Evolutionary conservation across 139 green algal species (phyloP), one percentile per base, ranked within the genome.

Genomic region (Astrephomene gubernaculifera): DNA sequence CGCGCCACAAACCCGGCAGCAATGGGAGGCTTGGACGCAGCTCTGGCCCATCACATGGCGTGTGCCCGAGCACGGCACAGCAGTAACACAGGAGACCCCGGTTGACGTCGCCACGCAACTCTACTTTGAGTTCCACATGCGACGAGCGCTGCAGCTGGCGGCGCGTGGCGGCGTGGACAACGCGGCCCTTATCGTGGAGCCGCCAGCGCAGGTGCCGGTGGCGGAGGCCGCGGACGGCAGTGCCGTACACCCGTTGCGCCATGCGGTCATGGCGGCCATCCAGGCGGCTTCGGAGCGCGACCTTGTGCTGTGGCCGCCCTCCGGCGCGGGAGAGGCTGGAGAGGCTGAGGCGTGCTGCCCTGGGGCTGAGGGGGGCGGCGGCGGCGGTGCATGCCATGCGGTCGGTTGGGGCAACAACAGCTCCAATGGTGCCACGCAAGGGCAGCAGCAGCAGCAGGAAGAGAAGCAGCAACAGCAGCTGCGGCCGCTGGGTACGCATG

Each of bases 211-310:
- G 2, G 17, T 64, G 29, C 41, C 92, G 4, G 71, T 95, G 36
- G 87, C 87, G 1, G 35, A 91, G 54, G 92, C 49, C 0, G 27
- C 82, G 14, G 90, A 95, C 80, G 41, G 38, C 21, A 88, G 71
- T 22, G 25, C 2, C 4, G 10, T 7, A 0, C 94, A 98, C 79
- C 94, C 95, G 12, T 86, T 98, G 44, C 75, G 86, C 38, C 96
- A 99, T 76, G 92, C 96, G 7, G 92, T 90, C 27, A 97, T 99
- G 90, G 78, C 88, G 8, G 95, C 93, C 0, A 69, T 98, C 0
- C 86, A 93, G 29, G 87, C 70, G 1, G 94, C 90, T 6, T 93
- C 96, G 43, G 73, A 87, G 22, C 79, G 94, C 33, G 92, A 97
- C 86, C 84, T 83, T 25, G 44, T 29, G 29, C 70, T 93, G 52